Base-by-base conservation (phyloP, 352 stramenopile genomes). In the Globisporangium cystogenes region DNA sequence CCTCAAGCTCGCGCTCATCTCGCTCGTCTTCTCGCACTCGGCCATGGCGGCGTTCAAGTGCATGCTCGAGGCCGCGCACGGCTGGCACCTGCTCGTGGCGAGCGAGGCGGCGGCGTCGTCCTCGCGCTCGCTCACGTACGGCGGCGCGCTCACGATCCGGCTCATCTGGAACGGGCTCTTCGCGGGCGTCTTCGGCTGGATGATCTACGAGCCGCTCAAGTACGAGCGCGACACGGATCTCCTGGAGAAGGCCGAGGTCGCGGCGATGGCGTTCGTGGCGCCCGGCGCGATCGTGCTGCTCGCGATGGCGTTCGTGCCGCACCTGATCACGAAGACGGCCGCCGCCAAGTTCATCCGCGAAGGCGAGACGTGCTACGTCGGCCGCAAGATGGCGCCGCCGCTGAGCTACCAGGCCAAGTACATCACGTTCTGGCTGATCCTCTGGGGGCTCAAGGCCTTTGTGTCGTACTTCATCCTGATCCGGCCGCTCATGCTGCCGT, bases 391-490 rank as follows among this genome's bases (percentile, higher is more conserved):
- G 74, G 63, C 77, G 37, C 77, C 72, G 37, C 72, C 74, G n/a
- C 40, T 81, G 7, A 67, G 56, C 41, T 86, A 68, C 55, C 73
- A 83, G 39, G 47, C 82, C 47, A 75, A 77, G 68, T 88, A 88
- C 59, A 85, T 85, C 40, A 72, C 60, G 12, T 89, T 65, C 52
- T 89, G 78, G 78, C 18, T 89, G 5, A 27, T 87, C 0, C 55
- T 89, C 21, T 89, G 73, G 75, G 27, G 59, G 2, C 45, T 76
- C 20, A 87, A 89, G 67, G 73, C 74, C 14, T 80, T 72, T 49
- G 53, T 87, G 26, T 87, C 75, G 53, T 89, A 87, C 60, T 84
- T 82, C 57, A 82, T 89, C 43, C 51, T 87, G 15, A 70, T 89
- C 16, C 69, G 74, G 15, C 78, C 78, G 29, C 45, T 89, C 48